Base-by-base conservation (phyloP, 306 rosid species). In the Quercus bicolor region DNA sequence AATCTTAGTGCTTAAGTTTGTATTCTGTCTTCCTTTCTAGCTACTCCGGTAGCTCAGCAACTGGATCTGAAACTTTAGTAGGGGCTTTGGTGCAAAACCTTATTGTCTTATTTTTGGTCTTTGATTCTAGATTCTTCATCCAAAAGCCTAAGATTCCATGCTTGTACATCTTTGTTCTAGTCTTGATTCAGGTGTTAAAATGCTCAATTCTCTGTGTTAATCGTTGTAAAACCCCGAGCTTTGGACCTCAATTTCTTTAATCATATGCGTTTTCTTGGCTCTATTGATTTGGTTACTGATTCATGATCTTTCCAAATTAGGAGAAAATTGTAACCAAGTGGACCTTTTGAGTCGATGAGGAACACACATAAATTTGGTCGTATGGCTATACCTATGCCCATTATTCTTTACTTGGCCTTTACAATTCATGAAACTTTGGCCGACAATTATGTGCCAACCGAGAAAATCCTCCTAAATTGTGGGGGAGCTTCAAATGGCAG, bases 381-480 rank as follows among this genome's bases (percentile, higher is more conserved):
- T n/a, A 8, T 20, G 6, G 37, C 20, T 34, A 28, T 81, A 16
- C 18, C 78, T 13, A 55, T 80, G 37, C 53, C 15, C 71, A 0
- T 65, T 18, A 33, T 89, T 56, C 11, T 88, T 73, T 87, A 15
- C 56, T 51, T 90, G 83, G 61, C 83, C 52, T 74, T 82, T 68
- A 70, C 84, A 18, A 56, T 84, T 56, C 81, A 83, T 37, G 53
- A 79, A 75, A 43, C 0, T 60, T 75, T 61, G 59, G 93, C 91
- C 7, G 69, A 81, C 5, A 78, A 90, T 78, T 95, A 87, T 79
- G 76, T 82, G 21, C 91, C 97, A 9, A 33, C 90, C 4, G 98
- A 93, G 68, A 81, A 87, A 10, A 77, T 91, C 26, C 80, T 95
- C 83, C 76, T 95, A 64, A 84, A 55, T 77, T 95, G 99, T 79